These are phyloP conservation scores for Jimgerdemannia flammicorona DNA, from an alignment of 192 early-diverging fungal genomes.

Conservation along the genomic window DNA sequence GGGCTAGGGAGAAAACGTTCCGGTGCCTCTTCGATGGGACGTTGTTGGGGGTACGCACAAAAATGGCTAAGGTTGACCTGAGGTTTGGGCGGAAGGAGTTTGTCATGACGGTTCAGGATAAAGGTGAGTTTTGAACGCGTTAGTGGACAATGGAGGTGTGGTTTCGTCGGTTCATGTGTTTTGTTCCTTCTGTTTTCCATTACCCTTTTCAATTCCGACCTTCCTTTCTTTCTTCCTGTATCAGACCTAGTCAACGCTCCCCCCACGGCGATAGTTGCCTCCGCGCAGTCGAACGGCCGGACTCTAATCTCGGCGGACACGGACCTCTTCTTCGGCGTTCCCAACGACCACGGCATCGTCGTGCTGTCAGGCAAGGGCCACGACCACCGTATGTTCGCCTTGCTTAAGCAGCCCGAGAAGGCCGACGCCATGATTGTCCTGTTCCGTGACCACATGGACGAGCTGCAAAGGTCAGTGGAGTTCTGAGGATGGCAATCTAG, in stretches of 20 bases:
- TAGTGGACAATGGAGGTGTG: no score
- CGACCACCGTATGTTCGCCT: neutral
- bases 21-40: neutral
- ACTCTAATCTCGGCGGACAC: neutral
- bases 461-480: neutral
- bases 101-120: neutral
- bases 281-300: neutral
- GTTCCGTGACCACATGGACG: neutral
- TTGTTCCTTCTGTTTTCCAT: neutral
- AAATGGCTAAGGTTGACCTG: neutral
- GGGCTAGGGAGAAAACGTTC: neutral
- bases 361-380: neutral
- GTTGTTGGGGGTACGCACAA: neutral
- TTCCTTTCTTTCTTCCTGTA: neutral
- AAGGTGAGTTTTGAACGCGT: neutral
- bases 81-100: neutral
- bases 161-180: no score
- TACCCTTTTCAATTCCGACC: no score
- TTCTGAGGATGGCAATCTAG: neutral
- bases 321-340: neutral
- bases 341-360: neutral
- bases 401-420: neutral
- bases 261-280: neutral
- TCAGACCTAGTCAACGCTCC: neutral
- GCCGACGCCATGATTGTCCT: neutral